Evolutionary conservation across 2,329 filamentous ascomycete genomes (phyloP).

Genomic region (Grosmannia clavigera): DNA sequence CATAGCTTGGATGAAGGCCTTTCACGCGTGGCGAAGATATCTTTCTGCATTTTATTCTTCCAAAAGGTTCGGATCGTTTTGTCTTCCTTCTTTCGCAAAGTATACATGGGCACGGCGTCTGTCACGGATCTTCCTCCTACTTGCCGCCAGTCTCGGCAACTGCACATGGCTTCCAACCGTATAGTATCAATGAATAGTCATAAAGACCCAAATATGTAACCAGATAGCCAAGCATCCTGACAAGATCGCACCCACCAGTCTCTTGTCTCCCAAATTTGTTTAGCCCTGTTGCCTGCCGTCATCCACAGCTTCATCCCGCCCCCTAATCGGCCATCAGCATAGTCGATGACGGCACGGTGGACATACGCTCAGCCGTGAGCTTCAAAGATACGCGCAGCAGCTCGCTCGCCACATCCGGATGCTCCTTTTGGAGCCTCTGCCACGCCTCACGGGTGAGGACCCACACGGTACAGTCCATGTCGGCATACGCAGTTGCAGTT

Average conservation of each 20-base stretch:
- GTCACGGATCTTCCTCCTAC: background rate
- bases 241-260: too few species aligned
- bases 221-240: too few species aligned
- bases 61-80: background rate
- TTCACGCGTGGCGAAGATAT: background rate
- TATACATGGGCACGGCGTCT: background rate
- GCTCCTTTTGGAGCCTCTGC: conserved; percentile 56
- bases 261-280: background rate
- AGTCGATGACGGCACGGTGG: conserved; percentile 13
- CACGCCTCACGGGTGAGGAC: conserved; percentile 61
- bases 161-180: background rate
- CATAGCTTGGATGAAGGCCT: conserved; percentile 2
- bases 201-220: background rate
- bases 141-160: background rate
- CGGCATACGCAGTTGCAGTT: conserved; percentile 75
- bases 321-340: conserved; percentile 12
- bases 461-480: conserved; percentile 76
- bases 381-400: conserved; percentile 80
- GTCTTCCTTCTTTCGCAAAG: background rate
- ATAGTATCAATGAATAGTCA: background rate
- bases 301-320: background rate
- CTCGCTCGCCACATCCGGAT: conserved; percentile 71
- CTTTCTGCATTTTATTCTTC: background rate
- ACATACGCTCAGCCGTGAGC: conserved; percentile 86
- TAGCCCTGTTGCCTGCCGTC: background rate